Evolutionary conservation across 2,329 filamentous ascomycete species (phyloP), one percentile per base, ranked within the genome.

Genomic region (Colletotrichum sp.): DNA sequence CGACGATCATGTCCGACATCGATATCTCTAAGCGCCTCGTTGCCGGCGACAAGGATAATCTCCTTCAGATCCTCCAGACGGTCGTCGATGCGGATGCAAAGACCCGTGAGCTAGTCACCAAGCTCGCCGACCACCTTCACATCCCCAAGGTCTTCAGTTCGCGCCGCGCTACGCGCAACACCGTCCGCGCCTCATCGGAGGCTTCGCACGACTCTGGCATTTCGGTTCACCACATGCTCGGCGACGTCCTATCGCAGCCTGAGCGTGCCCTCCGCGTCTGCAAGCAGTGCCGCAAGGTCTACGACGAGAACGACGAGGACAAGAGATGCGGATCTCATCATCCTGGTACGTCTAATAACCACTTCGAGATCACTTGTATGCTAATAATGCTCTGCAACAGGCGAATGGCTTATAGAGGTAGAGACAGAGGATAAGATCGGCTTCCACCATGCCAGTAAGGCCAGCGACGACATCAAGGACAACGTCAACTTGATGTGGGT

Each of bases 401-500:
- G 74, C 2, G 32, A 68, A 16, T 75, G 70, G 74, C 60, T 75
- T 30, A 48, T 75, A 18, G 74, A 75, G 28, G 61, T 72, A 30
- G 70, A 75, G 34, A 36, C 48, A 15, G 39, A 36, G 4, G 32
- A 57, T 21, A 12, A 24, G n/a, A 32, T 75, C 57, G 36, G 28
- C 30, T 75, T 73, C 12, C 55, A 39, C 9, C 34, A 16, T 8
- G n/a, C 26, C 24, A 57, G 66, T 34, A n/a, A 28, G 24, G 74
- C 74, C n/a, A 21, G 30, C 21, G 43, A 69, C 10, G 70, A 73
- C 24, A 48, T 73, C 48, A 72, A 28, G 10, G 12, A 57, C 24
- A 26, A 75, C 21, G 9, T 16, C 13, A 21, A 26, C 8, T 39
- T 32, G 9, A 7, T 60, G 43, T 57, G 74, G 30, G 43, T 73